Conservation (phyloP, 345 rosid species). For the Arabis hirsuta region DNA sequence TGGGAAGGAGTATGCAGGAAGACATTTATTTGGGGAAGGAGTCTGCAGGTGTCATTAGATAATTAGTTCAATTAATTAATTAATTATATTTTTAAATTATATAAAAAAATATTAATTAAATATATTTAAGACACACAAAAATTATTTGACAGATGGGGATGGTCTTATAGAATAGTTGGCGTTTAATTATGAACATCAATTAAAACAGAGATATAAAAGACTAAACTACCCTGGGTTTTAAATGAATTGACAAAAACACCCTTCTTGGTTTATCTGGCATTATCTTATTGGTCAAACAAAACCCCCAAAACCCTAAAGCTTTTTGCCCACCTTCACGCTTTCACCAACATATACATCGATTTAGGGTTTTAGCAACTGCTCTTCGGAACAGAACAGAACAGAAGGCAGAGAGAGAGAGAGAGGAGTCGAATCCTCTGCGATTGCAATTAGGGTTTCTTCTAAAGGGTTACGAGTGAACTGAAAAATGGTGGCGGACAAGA, state of each 20-base stretch:
- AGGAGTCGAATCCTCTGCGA: not conserved
- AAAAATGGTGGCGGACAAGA: slow-evolving; percentile 81
- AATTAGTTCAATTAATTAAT: too few species aligned
- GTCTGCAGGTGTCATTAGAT: too few species aligned
- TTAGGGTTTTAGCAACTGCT: slow-evolving; percentile 41
- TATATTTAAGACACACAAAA: too few species aligned
- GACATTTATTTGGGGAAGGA: too few species aligned
- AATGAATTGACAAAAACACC: not conserved
- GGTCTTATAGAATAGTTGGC: too few species aligned
- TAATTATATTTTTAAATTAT: too few species aligned
- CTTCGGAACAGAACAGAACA: slow-evolving; percentile 2
- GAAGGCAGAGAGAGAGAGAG: not conserved
- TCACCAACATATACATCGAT: slow-evolving; percentile 20
- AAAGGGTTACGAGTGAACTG: too few species aligned
- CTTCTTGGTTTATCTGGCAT: slow-evolving; percentile 4
- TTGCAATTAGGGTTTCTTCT: not conserved
- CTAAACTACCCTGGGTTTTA: slow-evolving; percentile 10
- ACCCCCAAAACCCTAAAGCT: slow-evolving; percentile 38
- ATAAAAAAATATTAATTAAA: too few species aligned
- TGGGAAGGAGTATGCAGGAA: too few species aligned
- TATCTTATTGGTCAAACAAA: slow-evolving; percentile 29
- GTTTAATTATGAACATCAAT: not conserved
- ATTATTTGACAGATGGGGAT: too few species aligned
- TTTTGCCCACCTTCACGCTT: too few species aligned
- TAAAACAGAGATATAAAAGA: not conserved